Percentiles rank a stretch among this genome's conserved stretches.
Evolutionary conservation across 768 basidiomycete genomes (phyloP).

Genomic region (Thelephora ganbajun): DNA sequence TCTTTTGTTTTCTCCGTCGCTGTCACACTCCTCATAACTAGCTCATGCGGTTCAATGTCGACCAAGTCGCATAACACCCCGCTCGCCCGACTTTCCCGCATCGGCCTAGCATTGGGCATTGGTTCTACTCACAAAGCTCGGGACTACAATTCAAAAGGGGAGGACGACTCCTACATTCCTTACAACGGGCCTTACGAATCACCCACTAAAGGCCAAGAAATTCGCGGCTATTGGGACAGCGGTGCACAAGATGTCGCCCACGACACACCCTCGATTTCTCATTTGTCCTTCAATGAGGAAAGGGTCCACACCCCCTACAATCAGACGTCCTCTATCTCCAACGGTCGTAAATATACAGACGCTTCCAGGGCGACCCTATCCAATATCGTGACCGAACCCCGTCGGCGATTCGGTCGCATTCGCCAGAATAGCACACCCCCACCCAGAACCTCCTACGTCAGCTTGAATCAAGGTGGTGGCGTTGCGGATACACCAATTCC

Average conservation of each 20-base stretch:
- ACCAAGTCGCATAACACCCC: conserved; percentile 17
- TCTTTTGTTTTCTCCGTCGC: no score
- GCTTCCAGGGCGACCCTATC: conserved; percentile 11
- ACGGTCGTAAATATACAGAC: conserved; percentile 23
- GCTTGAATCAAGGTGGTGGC: conserved; percentile 36
- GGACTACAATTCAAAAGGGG: conserved; percentile 3
- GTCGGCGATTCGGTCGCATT: conserved; percentile 18
- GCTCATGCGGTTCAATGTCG: conserved; percentile 17
- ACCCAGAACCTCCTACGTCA: conserved; percentile 27
- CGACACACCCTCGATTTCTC: background rate
- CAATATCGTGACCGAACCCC: conserved; percentile 3
- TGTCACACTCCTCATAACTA: conserved; percentile 1
- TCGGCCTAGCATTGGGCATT: conserved; percentile 16
- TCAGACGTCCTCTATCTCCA: conserved; percentile 26
- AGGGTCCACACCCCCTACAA: conserved; percentile 25
- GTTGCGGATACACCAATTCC: conserved; percentile 50
- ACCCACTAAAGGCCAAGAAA: conserved; percentile 14
- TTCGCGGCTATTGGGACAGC: conserved; percentile 30
- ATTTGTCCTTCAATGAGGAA: background rate
- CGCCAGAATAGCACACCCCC: conserved; percentile 9
- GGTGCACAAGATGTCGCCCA: conserved; percentile 12
- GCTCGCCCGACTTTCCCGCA: conserved; percentile 25
- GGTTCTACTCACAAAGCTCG: conserved; percentile 8
- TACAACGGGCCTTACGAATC: conserved; percentile 51
- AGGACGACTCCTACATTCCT: conserved; percentile 49